Percentiles rank a stretch among this genome's conserved stretches.
Evolutionary conservation across 257 asterid species (phyloP).

Genomic region (Anisodus tanguticus): DNA sequence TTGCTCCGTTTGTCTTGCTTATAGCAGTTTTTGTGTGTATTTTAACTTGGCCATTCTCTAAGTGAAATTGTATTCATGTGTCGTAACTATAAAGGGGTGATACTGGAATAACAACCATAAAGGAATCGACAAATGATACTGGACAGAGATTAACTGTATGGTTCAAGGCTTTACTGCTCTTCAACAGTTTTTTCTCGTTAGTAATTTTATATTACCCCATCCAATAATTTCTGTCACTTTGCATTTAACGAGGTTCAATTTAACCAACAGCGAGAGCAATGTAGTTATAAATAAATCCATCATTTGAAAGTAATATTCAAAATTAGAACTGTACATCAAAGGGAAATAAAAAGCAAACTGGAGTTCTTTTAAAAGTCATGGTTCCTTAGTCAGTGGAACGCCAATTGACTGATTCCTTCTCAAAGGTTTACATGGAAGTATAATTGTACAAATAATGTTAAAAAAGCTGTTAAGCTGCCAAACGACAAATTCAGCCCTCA

Average conservation of each 20-base stretch:
- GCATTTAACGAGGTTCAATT: not conserved
- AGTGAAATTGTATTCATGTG: too few relatives aligned
- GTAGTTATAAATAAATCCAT: not conserved
- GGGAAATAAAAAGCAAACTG: not conserved
- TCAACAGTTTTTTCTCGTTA: too few relatives aligned
- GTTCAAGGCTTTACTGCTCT: too few relatives aligned
- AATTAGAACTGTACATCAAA: not conserved
- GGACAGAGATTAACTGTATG: too few relatives aligned
- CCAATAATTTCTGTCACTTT: not conserved
- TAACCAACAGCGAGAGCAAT: not conserved
- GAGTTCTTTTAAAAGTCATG: not conserved
- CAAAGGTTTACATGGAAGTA: constrained; percentile 4
- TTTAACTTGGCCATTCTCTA: too few relatives aligned
- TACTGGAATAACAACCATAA: too few relatives aligned
- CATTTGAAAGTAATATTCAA: not conserved
- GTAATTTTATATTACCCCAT: not conserved
- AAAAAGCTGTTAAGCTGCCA: constrained; percentile 9
- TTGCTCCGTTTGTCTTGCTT: too few relatives aligned
- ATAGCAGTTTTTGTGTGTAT: too few relatives aligned
- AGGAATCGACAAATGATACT: too few relatives aligned
- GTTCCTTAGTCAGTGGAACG: not conserved
- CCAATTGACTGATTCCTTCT: constrained; percentile 23
- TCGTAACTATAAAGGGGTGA: too few relatives aligned
- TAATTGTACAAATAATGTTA: not conserved
- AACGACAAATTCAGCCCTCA: constrained; percentile 25